phyloP scores from a whole-genome alignment of 345 rosid species.

The Gossypium herbaceum region DNA sequence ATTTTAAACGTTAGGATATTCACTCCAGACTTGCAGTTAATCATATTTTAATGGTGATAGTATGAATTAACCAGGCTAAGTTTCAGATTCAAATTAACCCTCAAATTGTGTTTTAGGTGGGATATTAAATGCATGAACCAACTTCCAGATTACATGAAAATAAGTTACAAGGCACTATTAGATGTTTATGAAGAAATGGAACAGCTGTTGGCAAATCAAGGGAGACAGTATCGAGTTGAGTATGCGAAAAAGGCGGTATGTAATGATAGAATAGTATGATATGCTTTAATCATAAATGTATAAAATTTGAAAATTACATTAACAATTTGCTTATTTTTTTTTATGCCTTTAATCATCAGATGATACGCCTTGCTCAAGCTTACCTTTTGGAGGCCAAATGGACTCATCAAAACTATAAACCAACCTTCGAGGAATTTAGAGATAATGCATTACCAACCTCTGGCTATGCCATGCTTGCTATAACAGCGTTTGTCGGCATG shows the following conservation, averaged over 20 bases:
- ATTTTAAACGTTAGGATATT: too few species aligned
- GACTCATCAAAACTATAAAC: conserved; percentile 18
- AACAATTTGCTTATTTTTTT: too few species aligned
- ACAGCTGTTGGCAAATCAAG: conserved; percentile 14
- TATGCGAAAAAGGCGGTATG: conserved; percentile 33
- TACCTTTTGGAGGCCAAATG: conserved; percentile 35
- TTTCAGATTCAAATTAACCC: neutral
- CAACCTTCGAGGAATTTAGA: conserved; percentile 30
- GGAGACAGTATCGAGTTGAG: conserved; percentile 14
- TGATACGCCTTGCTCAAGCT: conserved; percentile 20
- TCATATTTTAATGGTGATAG: too few species aligned
- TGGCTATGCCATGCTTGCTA: conserved; percentile 16
- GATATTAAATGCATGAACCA: conserved; percentile 3
- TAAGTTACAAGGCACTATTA: conserved; percentile 25
- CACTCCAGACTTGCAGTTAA: too few species aligned
- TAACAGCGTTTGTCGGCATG: conserved; percentile 27
- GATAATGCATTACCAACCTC: conserved; percentile 14
- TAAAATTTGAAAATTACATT: neutral
- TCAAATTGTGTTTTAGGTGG: neutral
- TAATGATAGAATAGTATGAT: neutral
- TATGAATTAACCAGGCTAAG: too few species aligned
- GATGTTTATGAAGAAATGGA: conserved; percentile 31
- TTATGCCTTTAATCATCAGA: conserved; percentile 5
- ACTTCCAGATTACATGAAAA: conserved; percentile 36
- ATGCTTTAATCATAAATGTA: neutral